Percentiles rank a stretch among this genome's conserved stretches.
Conservation (phyloP, 208 protist genomes). For the Angomonas ambiguus region DNA sequence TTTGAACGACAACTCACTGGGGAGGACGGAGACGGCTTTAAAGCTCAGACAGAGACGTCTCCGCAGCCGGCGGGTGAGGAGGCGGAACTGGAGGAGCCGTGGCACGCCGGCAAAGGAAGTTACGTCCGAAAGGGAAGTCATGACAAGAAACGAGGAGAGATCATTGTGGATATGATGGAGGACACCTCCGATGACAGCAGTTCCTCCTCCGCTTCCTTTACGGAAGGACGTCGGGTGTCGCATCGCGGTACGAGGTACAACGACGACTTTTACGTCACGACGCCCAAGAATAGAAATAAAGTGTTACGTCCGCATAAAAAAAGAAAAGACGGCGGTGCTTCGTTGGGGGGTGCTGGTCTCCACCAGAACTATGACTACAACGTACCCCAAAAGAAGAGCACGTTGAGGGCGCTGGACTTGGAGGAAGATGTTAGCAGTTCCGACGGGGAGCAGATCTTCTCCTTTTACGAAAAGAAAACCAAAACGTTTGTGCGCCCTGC, state of each 20-base stretch:
- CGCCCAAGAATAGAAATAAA: not conserved
- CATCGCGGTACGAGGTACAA: too few relatives aligned
- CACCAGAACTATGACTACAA: not conserved
- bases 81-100: not conserved
- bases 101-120: not conserved
- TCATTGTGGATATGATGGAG: too few relatives aligned
- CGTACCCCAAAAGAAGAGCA: not conserved
- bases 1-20: not conserved
- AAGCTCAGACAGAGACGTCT: not conserved
- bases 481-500: too few relatives aligned
- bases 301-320: not conserved
- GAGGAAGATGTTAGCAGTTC: not conserved
- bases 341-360: not conserved
- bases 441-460: conserved; percentile 1
- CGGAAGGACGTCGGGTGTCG: too few relatives aligned
- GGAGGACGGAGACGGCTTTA: not conserved
- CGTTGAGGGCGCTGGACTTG: not conserved
- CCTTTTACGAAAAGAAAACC: conserved; percentile 2
- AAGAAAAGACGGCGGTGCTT: not conserved
- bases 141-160: too few relatives aligned
- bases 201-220: too few relatives aligned
- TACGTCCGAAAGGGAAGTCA: not conserved
- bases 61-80: not conserved
- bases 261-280: too few relatives aligned
- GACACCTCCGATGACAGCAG: too few relatives aligned